Evolutionary conservation across 768 basidiomycete species (phyloP).

Genomic region (Rickenella mellea): DNA sequence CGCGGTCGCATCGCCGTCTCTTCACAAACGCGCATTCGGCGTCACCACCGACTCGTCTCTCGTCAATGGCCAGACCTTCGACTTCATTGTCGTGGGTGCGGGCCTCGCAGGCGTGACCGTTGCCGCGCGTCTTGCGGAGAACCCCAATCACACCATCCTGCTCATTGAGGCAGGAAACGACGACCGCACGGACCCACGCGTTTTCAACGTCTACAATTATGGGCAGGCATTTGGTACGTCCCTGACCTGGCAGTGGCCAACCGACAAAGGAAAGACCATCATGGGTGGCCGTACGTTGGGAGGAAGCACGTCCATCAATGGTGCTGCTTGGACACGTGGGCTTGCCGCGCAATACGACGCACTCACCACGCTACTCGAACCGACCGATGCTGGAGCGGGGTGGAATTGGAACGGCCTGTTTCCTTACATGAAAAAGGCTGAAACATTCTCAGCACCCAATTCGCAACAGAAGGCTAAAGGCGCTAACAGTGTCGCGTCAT

Average conservation of each 20-base stretch:
- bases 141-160: constrained; percentile 31
- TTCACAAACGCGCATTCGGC: not conserved
- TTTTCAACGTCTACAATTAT: constrained; percentile 39
- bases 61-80: constrained; percentile 10
- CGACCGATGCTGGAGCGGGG: constrained; percentile 12
- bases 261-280: constrained; percentile 31
- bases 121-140: constrained; percentile 37
- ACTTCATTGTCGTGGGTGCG: constrained; percentile 30
- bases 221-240: constrained; percentile 29
- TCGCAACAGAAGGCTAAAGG: constrained; percentile 34
- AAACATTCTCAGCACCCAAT: constrained; percentile 39
- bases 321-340: constrained; percentile 35
- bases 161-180: constrained; percentile 45
- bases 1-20: not conserved
- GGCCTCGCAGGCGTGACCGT: constrained; percentile 39
- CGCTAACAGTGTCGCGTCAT: constrained; percentile 33
- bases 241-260: constrained; percentile 37
- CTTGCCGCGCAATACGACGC: constrained; percentile 35
- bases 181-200: constrained; percentile 30
- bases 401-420: constrained; percentile 24
- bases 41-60: not conserved
- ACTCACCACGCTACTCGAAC: constrained; percentile 24
- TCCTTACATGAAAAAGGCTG: constrained; percentile 25
- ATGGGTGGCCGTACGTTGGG: constrained; percentile 34
- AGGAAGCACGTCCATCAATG: constrained; percentile 36